A percentile compares a stretch with the other conserved stretches of the same genome.
phyloP scores from a whole-genome alignment of 441 rosid species.

The Eruca vesicaria region DNA sequence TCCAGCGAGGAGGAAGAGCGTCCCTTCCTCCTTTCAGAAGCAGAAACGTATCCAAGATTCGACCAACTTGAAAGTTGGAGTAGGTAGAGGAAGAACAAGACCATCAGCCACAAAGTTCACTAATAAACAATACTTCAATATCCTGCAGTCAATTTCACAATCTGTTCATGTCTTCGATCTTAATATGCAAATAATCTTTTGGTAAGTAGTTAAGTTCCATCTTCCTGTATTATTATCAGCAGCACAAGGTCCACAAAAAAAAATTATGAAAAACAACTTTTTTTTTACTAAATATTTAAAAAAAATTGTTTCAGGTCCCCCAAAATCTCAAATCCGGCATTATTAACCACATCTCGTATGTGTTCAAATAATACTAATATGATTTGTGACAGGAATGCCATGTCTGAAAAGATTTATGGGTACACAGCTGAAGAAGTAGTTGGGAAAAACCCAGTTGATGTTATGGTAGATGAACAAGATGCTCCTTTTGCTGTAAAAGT shows the following conservation, averaged over 20 bases:
- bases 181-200: slow-evolving; percentile 63
- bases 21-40: slow-evolving; percentile 60
- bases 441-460: slow-evolving; percentile 64
- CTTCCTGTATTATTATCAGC: background rate
- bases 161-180: slow-evolving; percentile 79
- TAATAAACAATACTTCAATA: slow-evolving; percentile 73
- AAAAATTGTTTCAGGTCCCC: background rate
- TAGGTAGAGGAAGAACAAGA: slow-evolving; percentile 25
- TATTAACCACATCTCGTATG: background rate
- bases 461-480: slow-evolving; percentile 64
- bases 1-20: slow-evolving; percentile 47
- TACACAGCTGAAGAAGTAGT: slow-evolving; percentile 72
- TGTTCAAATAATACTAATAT: background rate
- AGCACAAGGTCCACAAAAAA: no score
- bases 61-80: slow-evolving; percentile 21
- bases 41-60: slow-evolving; percentile 49
- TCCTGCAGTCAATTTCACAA: slow-evolving; percentile 93
- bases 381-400: slow-evolving; percentile 66
- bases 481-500: slow-evolving; percentile 46
- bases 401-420: slow-evolving; percentile 77
- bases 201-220: slow-evolving; percentile 51
- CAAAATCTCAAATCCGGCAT: background rate
- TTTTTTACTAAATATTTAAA: no score
- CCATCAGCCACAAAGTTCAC: slow-evolving; percentile 66
- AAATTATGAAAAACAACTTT: no score